Evolutionary conservation across 805 yeast genomes (phyloP).

Genomic region (Starmerella davenportii): DNA sequence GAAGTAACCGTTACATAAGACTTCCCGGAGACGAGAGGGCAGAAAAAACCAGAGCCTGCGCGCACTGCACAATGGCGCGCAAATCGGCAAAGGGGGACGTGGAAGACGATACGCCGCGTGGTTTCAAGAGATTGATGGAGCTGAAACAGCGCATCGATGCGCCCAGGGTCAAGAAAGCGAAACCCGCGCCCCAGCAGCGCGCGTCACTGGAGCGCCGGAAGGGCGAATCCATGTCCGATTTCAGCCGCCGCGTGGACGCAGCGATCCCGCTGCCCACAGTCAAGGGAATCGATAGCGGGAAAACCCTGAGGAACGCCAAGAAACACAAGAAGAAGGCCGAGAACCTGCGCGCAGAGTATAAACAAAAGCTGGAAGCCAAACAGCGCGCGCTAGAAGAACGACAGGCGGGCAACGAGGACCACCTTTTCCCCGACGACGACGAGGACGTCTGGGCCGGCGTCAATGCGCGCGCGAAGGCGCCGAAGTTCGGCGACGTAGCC

Average conservation of each 20-base stretch:
- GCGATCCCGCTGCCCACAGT: constrained; percentile 26
- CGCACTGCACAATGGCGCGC: neutral
- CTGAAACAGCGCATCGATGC: constrained; percentile 3
- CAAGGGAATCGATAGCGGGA: constrained; percentile 20
- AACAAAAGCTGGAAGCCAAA: constrained; percentile 11
- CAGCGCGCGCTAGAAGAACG: constrained; percentile 11
- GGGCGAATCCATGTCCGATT: constrained; percentile 26
- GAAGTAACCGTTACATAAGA: too few species aligned
- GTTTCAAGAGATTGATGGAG: constrained; percentile 21
- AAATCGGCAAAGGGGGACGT: constrained; percentile 8
- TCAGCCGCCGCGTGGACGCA: constrained; percentile 25
- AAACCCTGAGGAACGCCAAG: constrained; percentile 17
- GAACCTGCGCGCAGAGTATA: constrained; percentile 15
- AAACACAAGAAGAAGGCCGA: constrained; percentile 17
- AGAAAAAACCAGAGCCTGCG: too few species aligned
- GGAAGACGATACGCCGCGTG: constrained; percentile 23
- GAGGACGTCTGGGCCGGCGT: constrained; percentile 29
- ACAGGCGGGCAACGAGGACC: constrained; percentile 16
- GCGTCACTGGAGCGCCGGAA: constrained; percentile 13
- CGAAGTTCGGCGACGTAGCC: constrained; percentile 28
- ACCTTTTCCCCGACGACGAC: constrained; percentile 20
- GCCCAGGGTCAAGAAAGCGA: constrained; percentile 4
- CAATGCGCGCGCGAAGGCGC: constrained; percentile 17
- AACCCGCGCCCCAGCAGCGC: constrained; percentile 11
- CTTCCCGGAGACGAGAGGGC: too few species aligned